A percentile compares a stretch with the other conserved stretches of the same genome.
Conservation (phyloP, 2,329 filamentous ascomycete species). For the Microcera coccophila region DNA sequence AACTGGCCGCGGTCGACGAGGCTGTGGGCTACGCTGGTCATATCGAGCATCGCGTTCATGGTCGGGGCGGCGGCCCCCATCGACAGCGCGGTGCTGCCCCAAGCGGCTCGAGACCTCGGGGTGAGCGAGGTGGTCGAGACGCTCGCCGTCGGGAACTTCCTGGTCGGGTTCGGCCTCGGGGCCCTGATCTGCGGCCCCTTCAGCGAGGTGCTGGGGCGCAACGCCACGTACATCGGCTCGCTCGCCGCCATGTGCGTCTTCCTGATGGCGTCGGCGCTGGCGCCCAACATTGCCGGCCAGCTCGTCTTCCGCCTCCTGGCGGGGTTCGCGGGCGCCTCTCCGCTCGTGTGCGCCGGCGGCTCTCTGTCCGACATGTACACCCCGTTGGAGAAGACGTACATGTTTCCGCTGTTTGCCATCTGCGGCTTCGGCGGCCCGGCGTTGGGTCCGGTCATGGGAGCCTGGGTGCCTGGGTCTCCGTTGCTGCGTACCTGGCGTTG, state of each 20-base stretch:
- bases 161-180: slow-evolving; percentile 36
- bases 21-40: slow-evolving; percentile 38
- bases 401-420: slow-evolving; percentile 46
- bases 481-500: slow-evolving; percentile 54
- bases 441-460: slow-evolving; percentile 46
- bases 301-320: slow-evolving; percentile 47
- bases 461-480: slow-evolving; percentile 58
- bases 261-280: slow-evolving; percentile 42
- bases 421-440: slow-evolving; percentile 40
- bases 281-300: slow-evolving; percentile 40
- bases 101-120: slow-evolving; percentile 43
- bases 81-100: slow-evolving; percentile 45
- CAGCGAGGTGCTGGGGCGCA: slow-evolving; percentile 39
- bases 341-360: slow-evolving; percentile 41
- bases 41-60: slow-evolving; percentile 46
- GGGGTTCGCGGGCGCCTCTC: slow-evolving; percentile 44
- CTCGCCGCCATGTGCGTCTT: slow-evolving; percentile 42
- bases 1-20: slow-evolving; percentile 41
- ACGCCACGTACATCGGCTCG: slow-evolving; percentile 37
- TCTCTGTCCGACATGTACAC: slow-evolving; percentile 40
- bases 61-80: slow-evolving; percentile 51
- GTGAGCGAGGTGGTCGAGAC: slow-evolving; percentile 49
- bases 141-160: slow-evolving; percentile 41
- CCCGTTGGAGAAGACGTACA: slow-evolving; percentile 33
- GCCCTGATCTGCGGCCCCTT: slow-evolving; percentile 36